phyloP scores from a whole-genome alignment of 148 eudicot species.

The Vaccinium darrowii region DNA sequence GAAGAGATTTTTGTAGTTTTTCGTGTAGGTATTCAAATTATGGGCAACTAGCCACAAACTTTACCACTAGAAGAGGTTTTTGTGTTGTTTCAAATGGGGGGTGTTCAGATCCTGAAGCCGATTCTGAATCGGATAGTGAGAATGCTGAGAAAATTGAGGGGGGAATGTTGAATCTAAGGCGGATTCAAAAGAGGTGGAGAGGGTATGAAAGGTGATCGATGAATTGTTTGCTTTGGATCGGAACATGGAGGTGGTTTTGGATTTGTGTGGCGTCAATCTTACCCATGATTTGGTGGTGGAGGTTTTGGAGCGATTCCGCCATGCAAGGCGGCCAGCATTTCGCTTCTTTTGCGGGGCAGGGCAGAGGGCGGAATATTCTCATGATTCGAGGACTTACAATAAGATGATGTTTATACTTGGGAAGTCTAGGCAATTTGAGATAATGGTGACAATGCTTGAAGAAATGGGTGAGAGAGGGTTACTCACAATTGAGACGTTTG shows the following conservation, averaged over 20 bases:
- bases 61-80: not conserved
- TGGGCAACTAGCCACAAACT: not conserved
- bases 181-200: conserved; percentile 65
- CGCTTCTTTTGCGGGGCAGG: conserved; percentile 87
- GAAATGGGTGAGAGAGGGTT: conserved; percentile 82
- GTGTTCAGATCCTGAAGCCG: conserved; percentile 25
- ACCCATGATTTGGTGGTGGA: conserved; percentile 66
- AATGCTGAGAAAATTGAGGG: conserved; percentile 19
- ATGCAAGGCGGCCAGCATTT: conserved; percentile 82
- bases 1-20: conserved; percentile 29
- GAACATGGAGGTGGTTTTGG: conserved; percentile 91
- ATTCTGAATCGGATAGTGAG: conserved; percentile 23
- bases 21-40: not conserved
- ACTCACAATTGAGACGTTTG: conserved; percentile 65
- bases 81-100: conserved; percentile 23
- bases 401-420: conserved; percentile 72
- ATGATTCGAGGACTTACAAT: conserved; percentile 72
- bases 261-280: conserved; percentile 51
- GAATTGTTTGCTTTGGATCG: conserved; percentile 80
- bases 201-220: conserved; percentile 72
- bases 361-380: conserved; percentile 48
- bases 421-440: conserved; percentile 82
- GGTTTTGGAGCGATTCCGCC: conserved; percentile 86
- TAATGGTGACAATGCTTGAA: conserved; percentile 70
- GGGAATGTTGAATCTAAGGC: conserved; percentile 36